Conservation (phyloP, 225 moss, liverwort and hornwort species). For the Anthoceros angustus region DNA sequence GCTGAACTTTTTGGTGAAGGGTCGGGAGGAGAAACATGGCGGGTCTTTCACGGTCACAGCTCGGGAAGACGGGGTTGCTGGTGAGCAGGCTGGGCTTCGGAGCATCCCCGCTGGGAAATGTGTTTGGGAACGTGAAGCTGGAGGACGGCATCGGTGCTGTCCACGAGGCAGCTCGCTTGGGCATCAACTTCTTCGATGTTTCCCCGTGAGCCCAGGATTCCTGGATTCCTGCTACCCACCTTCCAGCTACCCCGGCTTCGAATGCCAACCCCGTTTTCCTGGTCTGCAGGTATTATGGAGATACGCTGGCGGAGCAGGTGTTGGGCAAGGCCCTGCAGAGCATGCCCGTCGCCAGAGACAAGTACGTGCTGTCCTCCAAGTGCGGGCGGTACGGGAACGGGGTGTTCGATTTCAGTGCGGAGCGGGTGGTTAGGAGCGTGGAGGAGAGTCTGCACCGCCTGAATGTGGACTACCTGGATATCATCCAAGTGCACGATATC, state of each 20-base stretch:
- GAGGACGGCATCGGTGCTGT: conserved; percentile 44
- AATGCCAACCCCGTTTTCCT: not conserved
- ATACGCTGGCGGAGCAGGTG: conserved; percentile 56
- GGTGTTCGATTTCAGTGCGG: conserved; percentile 74
- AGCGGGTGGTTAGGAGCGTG: conserved; percentile 64
- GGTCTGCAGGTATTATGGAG: conserved; percentile 48
- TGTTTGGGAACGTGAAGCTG: conserved; percentile 36
- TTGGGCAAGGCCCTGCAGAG: conserved; percentile 66
- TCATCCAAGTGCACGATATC: conserved; percentile 82
- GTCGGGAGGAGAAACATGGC: too few relatives aligned
- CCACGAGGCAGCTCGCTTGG: conserved; percentile 58
- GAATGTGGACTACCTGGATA: conserved; percentile 67
- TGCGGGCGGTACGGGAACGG: conserved; percentile 63
- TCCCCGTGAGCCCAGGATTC: conserved; percentile 62
- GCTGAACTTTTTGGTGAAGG: too few relatives aligned
- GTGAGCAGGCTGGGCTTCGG: conserved; percentile 30
- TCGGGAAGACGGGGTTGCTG: conserved; percentile 36
- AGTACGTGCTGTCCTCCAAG: conserved; percentile 65
- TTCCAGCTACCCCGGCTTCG: too few relatives aligned
- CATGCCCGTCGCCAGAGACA: conserved; percentile 51
- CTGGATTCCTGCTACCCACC: too few relatives aligned
- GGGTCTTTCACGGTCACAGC: conserved; percentile 30
- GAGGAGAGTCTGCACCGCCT: conserved; percentile 80
- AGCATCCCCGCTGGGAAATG: conserved; percentile 33
- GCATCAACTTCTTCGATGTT: conserved; percentile 77